Conservation (phyloP, 495 filamentous ascomycete genomes). For the Hypoxylon subgilvum region DNA sequence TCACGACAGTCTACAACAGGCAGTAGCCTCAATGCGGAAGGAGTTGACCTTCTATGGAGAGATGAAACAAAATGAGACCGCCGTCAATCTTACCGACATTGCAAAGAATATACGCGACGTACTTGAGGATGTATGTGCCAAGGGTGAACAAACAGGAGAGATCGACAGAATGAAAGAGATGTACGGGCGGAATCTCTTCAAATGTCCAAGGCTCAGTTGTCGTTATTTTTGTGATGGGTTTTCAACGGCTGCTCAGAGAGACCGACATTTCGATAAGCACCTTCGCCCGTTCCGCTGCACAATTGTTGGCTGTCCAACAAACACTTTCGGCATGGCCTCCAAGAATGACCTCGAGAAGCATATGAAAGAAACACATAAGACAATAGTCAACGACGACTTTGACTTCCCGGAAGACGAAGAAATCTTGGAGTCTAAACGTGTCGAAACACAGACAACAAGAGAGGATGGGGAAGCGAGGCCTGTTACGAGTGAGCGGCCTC, state of each 20-base stretch:
- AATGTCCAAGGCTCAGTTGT: conserved; percentile 49
- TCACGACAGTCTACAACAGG: background rate
- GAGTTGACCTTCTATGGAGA: background rate
- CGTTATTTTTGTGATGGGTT: conserved; percentile 51
- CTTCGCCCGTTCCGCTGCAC: conserved; percentile 46
- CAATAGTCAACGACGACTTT: background rate
- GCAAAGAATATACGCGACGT: conserved; percentile 34
- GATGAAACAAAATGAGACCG: background rate
- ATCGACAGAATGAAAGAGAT: conserved; percentile 28
- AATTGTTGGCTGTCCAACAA: conserved; percentile 33
- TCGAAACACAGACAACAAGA: background rate
- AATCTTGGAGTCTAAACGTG: background rate
- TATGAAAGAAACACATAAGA: conserved; percentile 12
- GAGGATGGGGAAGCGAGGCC: background rate
- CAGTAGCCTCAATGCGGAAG: background rate
- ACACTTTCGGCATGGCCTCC: conserved; percentile 41
- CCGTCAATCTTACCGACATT: conserved; percentile 24
- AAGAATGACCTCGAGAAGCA: conserved; percentile 49
- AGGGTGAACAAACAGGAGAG: background rate
- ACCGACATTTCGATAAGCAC: conserved; percentile 44
- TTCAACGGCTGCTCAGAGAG: conserved; percentile 27
- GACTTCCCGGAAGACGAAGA: conserved; percentile 18
- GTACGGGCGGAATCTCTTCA: conserved; percentile 47
- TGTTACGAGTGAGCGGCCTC: conserved; percentile 3
- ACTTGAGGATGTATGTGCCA: conserved; percentile 30